phyloP scores from a whole-genome alignment of 768 basidiomycete species.

The Auricularia sp. region DNA sequence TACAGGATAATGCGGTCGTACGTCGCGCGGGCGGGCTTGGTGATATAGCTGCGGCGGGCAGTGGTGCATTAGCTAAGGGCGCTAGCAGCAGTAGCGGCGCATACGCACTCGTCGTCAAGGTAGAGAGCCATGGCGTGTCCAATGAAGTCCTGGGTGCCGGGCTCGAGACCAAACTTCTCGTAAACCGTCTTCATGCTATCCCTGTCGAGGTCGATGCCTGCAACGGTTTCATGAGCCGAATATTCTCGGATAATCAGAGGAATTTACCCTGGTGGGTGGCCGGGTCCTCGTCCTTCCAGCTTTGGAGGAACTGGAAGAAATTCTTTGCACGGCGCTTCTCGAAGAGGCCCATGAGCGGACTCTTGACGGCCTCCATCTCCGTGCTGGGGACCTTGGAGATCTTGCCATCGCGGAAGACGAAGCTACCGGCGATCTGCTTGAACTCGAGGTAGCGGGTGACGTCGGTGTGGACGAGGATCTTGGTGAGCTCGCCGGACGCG shows the following conservation, averaged over 20 bases:
- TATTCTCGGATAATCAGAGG: background rate
- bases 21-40: constrained; percentile 78
- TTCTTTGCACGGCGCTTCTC: constrained; percentile 98
- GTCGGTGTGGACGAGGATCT: constrained; percentile 97
- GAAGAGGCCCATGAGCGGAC: constrained; percentile 96
- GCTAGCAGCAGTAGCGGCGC: background rate
- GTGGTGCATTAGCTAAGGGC: background rate
- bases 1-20: constrained; percentile 96
- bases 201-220: constrained; percentile 81
- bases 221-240: background rate
- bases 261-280: constrained; percentile 83
- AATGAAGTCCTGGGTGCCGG: constrained; percentile 97
- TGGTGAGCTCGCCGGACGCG: constrained; percentile 92
- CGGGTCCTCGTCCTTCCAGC: constrained; percentile 93
- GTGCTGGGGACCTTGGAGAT: constrained; percentile 98
- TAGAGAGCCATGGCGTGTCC: constrained; percentile 99
- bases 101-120: constrained; percentile 87
- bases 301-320: constrained; percentile 95
- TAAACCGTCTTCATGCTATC: constrained; percentile 92
- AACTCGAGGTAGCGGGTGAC: constrained; percentile 98
- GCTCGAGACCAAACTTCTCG: constrained; percentile 92
- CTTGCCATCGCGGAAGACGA: constrained; percentile 91
- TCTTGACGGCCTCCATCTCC: constrained; percentile 92
- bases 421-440: constrained; percentile 98
- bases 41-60: constrained; percentile 62